Conservation (phyloP, 768 basidiomycete genomes). For the Rhizopogon vulgaris region DNA sequence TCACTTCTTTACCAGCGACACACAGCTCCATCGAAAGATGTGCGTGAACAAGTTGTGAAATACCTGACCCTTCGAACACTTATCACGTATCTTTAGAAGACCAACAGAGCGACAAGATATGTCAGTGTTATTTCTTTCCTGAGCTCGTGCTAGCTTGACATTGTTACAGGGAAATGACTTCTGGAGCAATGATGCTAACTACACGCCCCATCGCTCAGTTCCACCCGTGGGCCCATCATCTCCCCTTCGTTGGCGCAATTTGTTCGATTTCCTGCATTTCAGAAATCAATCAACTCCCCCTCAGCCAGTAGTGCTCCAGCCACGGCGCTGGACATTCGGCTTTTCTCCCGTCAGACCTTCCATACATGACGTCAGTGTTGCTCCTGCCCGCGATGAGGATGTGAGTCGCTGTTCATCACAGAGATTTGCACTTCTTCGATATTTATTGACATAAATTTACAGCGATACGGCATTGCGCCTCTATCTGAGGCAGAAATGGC, state of each 20-base stretch:
- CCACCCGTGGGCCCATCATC: background rate
- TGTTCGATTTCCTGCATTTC: background rate
- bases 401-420: background rate
- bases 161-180: background rate
- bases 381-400: background rate
- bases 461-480: background rate
- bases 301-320: background rate
- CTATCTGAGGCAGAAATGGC: background rate
- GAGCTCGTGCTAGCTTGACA: background rate
- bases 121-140: background rate
- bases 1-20: background rate
- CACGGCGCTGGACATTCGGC: background rate
- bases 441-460: background rate
- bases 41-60: background rate
- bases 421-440: too few relatives aligned
- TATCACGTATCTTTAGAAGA: background rate
- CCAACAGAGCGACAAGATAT: background rate
- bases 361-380: background rate
- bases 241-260: background rate
- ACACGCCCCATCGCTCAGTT: background rate
- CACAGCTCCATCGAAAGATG: background rate
- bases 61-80: background rate
- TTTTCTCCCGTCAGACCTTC: background rate
- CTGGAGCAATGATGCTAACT: background rate
- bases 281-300: background rate